Percentiles rank a stretch among this genome's conserved stretches.
Conservation (phyloP, 305 asterid species). For the Fraxinus greggii region DNA sequence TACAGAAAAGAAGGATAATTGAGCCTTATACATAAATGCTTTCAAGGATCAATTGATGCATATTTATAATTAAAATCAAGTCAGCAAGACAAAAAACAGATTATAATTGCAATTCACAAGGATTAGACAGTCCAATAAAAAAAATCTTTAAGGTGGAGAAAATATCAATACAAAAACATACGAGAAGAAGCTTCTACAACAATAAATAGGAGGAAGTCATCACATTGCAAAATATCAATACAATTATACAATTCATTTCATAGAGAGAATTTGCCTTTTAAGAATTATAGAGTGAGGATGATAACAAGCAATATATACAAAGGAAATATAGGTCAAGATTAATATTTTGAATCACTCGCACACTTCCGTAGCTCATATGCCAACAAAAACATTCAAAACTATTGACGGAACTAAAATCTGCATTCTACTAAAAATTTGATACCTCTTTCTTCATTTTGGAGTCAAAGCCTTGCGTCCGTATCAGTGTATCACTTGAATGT, state of each 20-base stretch:
- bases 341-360: not conserved
- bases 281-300: not conserved
- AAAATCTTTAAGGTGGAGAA: not conserved
- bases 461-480: not conserved
- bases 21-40: slow-evolving; percentile 4
- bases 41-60: not conserved
- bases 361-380: not conserved
- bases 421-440: not conserved
- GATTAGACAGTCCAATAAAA: not conserved
- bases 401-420: not conserved
- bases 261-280: not conserved
- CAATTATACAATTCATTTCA: not conserved
- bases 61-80: not conserved
- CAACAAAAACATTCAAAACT: not conserved
- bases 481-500: not conserved
- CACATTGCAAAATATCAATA: not conserved
- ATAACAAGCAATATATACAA: not conserved
- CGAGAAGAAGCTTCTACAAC: slow-evolving; percentile 14
- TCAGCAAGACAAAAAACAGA: not conserved
- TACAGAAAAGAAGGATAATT: not conserved
- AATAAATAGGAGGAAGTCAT: not conserved
- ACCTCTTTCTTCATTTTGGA: not conserved
- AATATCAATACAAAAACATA: not conserved
- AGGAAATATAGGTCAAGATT: not conserved
- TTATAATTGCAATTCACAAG: not conserved